Base-by-base conservation (phyloP, 805 yeast genomes). In the Myxozyma melibiosi region DNA sequence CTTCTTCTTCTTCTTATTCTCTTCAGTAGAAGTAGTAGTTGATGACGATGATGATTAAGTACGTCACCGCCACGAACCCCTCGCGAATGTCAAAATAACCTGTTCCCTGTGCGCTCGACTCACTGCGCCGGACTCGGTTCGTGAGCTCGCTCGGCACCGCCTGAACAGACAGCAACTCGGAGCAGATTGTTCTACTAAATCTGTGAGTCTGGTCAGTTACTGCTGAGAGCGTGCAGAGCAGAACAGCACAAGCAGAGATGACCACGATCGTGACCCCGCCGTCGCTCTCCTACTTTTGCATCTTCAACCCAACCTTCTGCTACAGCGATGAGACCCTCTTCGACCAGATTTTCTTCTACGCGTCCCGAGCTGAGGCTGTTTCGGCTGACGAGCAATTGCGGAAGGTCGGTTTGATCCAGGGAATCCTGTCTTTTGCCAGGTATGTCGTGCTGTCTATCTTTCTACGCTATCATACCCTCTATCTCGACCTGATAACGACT, bases 391-490 rank as follows among this genome's bases (percentile, higher is more conserved):
- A 60, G 44, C 57, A 55, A 41, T 39, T 58, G 6, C 55, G 64
- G 20, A 56, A 53, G 31, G 64, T 60, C 33, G 64, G 64, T 0
- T 44, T 60, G 16, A 60, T 60, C 28, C 64, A 60, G 51, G 64
- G 64, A 16, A 53, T 60, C 7, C 43, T 60, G 20, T 60, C 64
- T 2, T 60, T 60, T 46, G 64, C 64, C 6, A 60, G 64, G 64
- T 60, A 39, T 24, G 41, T 27, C n/a, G n/a, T n/a, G n/a, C n/a
- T 28, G 27, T 6, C 25, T 20, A 28, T 14, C 9, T 18, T 8
- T 24, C 16, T 7, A 22, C 9, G 11, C 7, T 6, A 41, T 16
- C 20, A 6, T 22, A 16, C 16, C 11, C 20, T 41, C 16, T 41
- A 7, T 7, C 11, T 13, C 13, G 11, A 39, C 30, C 27, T 13